phyloP scores from a whole-genome alignment of 805 yeast species.

The Yarrowia keelungensis region DNA sequence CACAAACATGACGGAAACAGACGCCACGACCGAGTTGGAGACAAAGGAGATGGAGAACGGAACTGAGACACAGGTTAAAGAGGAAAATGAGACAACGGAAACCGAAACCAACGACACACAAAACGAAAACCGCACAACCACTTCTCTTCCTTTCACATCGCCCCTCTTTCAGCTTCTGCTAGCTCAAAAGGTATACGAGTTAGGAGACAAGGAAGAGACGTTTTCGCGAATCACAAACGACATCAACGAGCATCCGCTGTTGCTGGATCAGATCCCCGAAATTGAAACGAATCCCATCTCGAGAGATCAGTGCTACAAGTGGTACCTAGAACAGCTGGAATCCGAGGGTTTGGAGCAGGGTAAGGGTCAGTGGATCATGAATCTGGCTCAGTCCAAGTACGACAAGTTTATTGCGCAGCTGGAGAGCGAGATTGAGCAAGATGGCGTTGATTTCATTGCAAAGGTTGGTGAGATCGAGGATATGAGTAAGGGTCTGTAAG shows the following conservation, averaged over 20 bases:
- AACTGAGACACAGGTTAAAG: not conserved
- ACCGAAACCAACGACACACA: not conserved
- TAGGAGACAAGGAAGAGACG: conserved; percentile 41
- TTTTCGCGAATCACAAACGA: conserved; percentile 44
- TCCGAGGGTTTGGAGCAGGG: conserved; percentile 31
- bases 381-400: conserved; percentile 23
- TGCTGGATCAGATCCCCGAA: conserved; percentile 40
- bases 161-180: conserved; percentile 47
- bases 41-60: not conserved
- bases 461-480: conserved; percentile 16
- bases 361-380: conserved; percentile 33
- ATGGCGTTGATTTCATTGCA: conserved; percentile 2
- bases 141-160: not conserved
- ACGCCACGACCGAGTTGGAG: not conserved
- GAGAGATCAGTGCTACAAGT: conserved; percentile 11
- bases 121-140: not conserved
- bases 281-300: conserved; percentile 12
- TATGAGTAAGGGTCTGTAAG: not conserved
- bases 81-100: not conserved
- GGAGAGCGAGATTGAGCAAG: conserved; percentile 14
- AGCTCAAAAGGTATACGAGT: conserved; percentile 50
- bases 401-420: conserved; percentile 15
- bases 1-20: conserved; percentile 19
- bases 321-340: conserved; percentile 9
- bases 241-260: conserved; percentile 48